Evolutionary conservation across 208 protist genomes (phyloP).

Genomic region (Acanthamoeba royreba): DNA sequence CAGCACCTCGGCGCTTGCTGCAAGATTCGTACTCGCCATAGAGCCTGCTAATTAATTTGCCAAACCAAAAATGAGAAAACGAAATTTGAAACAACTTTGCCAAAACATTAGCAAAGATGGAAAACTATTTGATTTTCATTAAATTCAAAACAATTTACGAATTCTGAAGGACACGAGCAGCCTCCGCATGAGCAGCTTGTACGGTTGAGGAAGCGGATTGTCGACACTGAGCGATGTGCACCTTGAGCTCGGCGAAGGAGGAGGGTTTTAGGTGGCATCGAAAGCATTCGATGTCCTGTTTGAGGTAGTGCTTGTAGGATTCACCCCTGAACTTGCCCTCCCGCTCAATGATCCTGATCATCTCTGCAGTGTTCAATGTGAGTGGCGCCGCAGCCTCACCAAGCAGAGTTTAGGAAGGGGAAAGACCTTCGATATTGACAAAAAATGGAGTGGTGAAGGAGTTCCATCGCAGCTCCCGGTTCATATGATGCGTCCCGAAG

Average conservation of each 20-base stretch:
- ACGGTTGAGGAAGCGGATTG: too few species aligned
- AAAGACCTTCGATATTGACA: too few species aligned
- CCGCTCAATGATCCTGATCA: not conserved
- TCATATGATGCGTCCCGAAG: not conserved
- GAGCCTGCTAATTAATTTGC: too few species aligned
- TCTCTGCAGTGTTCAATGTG: not conserved
- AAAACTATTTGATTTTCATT: too few species aligned
- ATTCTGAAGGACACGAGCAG: too few species aligned
- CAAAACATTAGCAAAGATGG: too few species aligned
- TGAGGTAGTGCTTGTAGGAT: not conserved
- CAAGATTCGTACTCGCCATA: too few species aligned
- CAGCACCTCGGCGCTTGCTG: not conserved
- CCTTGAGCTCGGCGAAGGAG: not conserved
- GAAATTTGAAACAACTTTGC: too few species aligned
- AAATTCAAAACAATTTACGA: too few species aligned
- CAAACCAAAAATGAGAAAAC: too few species aligned
- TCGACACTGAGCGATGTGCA: not conserved
- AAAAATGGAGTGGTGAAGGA: constrained; percentile 28
- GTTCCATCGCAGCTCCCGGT: constrained; percentile 6
- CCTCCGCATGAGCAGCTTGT: too few species aligned
- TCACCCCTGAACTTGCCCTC: not conserved
- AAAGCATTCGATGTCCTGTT: not conserved
- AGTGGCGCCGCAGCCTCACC: not conserved
- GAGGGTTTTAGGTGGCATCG: not conserved
- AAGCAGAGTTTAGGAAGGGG: not conserved